Evolutionary conservation across 2,329 filamentous ascomycete genomes (phyloP), one percentile per base, ranked within the genome.

Genomic region (Trichoderma polysporum): DNA sequence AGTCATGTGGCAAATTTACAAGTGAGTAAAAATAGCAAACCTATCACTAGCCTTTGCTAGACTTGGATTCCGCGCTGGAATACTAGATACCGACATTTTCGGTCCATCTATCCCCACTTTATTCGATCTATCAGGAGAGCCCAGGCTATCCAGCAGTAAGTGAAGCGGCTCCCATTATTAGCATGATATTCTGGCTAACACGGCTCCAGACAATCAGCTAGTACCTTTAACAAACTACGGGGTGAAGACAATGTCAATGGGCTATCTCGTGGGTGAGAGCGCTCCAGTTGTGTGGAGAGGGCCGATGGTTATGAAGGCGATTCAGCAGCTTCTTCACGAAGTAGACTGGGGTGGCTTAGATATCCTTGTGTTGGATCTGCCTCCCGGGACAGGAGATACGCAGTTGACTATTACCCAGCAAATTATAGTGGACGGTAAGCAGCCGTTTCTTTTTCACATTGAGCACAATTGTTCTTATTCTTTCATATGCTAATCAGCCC

Each of bases 181-280:
- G 12, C 12, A 37, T 3, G 9, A 29, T 8, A 12, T 8, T 41
- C 29, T 25, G 12, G 31, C 61, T 75, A 5, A 74, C 61, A 50
- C 9, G 31, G 9, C 37, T 15, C 17, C 69, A 92, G 88, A 91
- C 72, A 93, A 94, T 74, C 90, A 93, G 73, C 85, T 99, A 3
- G 75, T 98, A 1, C 95, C 95, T 0, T 81, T 99, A 27, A 93
- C 91, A 25, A 97, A 97, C 76, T 98, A 98, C 81, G 95, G 95
- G 47, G 86, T 99, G 66, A 96, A 96, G 79, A 96, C 93, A 64
- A 99, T 99, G 95, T 97, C 94, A 0, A 98, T 99, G 92, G 95
- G 95, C 58, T 98, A 97, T 71, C 85, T 99, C 0, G 88, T 97
- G 1, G 87, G 87, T 22, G 90, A 93, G 70, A 85, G 88, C 12